Base-by-base conservation (phyloP, 495 filamentous ascomycete species). In the Recurvomyces mirabilis region DNA sequence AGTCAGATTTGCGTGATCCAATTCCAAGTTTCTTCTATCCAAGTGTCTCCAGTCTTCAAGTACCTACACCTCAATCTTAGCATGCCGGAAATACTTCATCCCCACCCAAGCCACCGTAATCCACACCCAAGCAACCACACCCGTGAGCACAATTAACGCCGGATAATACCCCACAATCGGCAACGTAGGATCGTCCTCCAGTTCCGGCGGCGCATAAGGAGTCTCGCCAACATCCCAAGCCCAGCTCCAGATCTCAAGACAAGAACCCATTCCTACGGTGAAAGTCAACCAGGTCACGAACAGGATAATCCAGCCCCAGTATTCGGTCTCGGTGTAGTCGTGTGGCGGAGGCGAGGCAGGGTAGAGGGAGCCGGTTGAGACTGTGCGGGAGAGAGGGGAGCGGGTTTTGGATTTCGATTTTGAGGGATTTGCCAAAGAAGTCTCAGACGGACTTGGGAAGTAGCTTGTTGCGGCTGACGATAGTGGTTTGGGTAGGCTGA, bases 41-140 rank as follows among this genome's bases (percentile, higher is more conserved):
- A n/a, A n/a, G n/a, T n/a, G n/a, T n/a, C n/a, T n/a, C 26, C 26
- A 32, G 18, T 15, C 30, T 15, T 32, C 30, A 13, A 14, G 18
- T 18, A 38, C 13, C 41, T 21, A 53, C 18, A 49, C 60, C 41
- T 58, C 59, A 46, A 95, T 93, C 65, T 93, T 91, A 5, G 91
- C 89, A 73, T 98, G 91, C 56, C 84, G 79, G 56, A 98, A 98
- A 64, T 95, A 96, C 63, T 98, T 98, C 89, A 98, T 95, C 4
- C 91, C 91, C 15, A 94, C 75, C 91, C 91, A 98, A 12, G 93
- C 93, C 43, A 93, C 78, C 24, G 89, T 76, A 23, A 96, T 88
- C 91, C 91, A 98, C 20, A 95, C 87, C 91, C 91, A 98, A 5
- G 87, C 85, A 88, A 98, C 94, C 25, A 98, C 82, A 29, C 79